A percentile compares a stretch with the other conserved stretches of the same genome.
Conservation (phyloP, 306 rosid genomes). For the Quercus cerris region DNA sequence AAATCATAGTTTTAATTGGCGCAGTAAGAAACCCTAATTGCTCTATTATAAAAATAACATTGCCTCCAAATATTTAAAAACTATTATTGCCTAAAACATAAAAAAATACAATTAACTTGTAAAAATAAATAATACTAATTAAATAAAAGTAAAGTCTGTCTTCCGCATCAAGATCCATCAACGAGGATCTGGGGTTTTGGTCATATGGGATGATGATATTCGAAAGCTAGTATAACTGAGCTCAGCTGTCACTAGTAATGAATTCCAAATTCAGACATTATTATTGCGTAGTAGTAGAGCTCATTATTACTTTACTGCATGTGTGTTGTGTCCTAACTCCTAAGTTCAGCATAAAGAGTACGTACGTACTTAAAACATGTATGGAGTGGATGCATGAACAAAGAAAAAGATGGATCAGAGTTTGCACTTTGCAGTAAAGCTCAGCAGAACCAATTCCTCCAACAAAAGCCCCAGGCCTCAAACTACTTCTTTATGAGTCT, state of each 20-base stretch:
- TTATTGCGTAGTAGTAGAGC: not conserved
- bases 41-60: no score
- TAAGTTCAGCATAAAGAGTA: not conserved
- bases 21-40: no score
- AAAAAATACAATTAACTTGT: no score
- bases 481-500: not conserved
- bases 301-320: not conserved
- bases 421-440: no score
- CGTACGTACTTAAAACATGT: not conserved
- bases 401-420: not conserved
- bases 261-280: not conserved
- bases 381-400: not conserved
- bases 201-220: no score
- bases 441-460: conserved; percentile 1
- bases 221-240: not conserved
- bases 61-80: no score
- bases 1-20: no score
- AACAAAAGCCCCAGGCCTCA: not conserved
- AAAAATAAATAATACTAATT: no score
- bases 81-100: no score
- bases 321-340: not conserved
- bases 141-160: no score
- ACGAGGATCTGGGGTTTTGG: no score
- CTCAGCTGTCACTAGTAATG: not conserved
- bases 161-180: no score